Base-by-base conservation (phyloP, 2,329 filamentous ascomycete species). In the Fusarium drepaniforme region DNA sequence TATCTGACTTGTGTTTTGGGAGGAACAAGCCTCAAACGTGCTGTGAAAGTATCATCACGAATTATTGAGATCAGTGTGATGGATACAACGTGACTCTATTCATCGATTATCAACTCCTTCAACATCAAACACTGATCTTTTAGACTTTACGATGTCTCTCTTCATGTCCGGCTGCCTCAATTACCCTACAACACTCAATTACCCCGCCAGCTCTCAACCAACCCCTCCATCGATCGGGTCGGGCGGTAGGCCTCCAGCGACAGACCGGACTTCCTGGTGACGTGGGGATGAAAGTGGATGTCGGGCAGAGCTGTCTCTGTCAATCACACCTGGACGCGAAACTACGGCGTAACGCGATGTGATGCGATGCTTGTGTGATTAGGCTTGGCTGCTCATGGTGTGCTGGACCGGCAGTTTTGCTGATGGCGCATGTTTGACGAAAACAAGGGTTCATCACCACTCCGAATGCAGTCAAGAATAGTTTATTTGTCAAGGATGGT, bases 151-250 rank as follows among this genome's bases (percentile, higher is more conserved):
- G 18, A 53, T 33, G 28, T 15, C 28, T 49, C 21, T 30, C 28
- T 53, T 53, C 49, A 53, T 58, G 9, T 7, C 15, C 3, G 15
- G 5, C 13, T 12, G 21, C 30, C 30, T n/a, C 21, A 37, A 18
- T 51, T 68, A 73, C 59, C 69, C 67, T 64, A 42, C 21, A 68
- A 59, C 15, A 1, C 12, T 35, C 8, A 25, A 38, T 3, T 18
- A 46, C 13, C 18, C 30, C 16, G 46, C 25, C 59, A 66, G 44
- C 51, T 49, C 51, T 49, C n/a, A 15, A 59, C 7, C 53, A 15
- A 40, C 56, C 59, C 58, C 16, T 35, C 60, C 65, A 46, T 72
- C 75, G 63, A 44, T 72, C 75, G 63, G 73, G 64, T 69, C 74
- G 74, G 74, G 68, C 73, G 73, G 74, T 61, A 66, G 23, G 16